Base-by-base conservation (phyloP, 1,139 yeast species). In the Sugiyamaella xylanicola region DNA sequence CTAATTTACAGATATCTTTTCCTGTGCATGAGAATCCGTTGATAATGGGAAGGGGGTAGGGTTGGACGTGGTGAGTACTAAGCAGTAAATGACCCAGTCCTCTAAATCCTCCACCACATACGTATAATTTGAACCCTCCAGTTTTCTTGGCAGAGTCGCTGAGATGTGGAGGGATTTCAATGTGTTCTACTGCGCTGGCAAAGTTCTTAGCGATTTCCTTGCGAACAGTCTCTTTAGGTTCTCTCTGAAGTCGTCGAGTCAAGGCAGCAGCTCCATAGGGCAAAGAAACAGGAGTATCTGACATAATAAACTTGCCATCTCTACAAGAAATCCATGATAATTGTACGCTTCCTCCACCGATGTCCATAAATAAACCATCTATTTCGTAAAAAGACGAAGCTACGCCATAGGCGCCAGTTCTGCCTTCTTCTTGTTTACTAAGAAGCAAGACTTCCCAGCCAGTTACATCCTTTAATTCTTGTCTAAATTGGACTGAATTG, bases 181-280 rank as follows among this genome's bases (percentile, higher is more conserved):
- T 79, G 40, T 74, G 71, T 25, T 75, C 72, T 36, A 82, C 67
- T 0, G 86, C 85, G 29, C 74, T 70, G 37, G 72, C 72, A 13
- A 51, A 9, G n/a, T 51, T 57, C n/a, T 51, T 57, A 17, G 53
- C 52, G 51, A 68, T 62, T 52, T 68, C 71, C 4, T 51, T 54
- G 4, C 55, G 53, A 13, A 68, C 57, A 7, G 51, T 57, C 13
- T 58, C 65, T 17, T 40, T 40, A 13, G 21, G 81, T 76, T 82
- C 85, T 52, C 73, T 67, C 56, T 73, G 72, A 59, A 83, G 68
- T 60, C 87, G 71, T 59, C 82, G 75, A 0, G 85, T 77, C 43
- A 84, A 69, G 0, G 85, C 83, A 22, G 86, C 86, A 0, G 87
- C 85, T 15, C 90, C 90, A 64, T 82, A 85, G 1, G 88, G 88